Conservation (phyloP, 768 basidiomycete genomes). For the Aureoboletus auriporus region DNA sequence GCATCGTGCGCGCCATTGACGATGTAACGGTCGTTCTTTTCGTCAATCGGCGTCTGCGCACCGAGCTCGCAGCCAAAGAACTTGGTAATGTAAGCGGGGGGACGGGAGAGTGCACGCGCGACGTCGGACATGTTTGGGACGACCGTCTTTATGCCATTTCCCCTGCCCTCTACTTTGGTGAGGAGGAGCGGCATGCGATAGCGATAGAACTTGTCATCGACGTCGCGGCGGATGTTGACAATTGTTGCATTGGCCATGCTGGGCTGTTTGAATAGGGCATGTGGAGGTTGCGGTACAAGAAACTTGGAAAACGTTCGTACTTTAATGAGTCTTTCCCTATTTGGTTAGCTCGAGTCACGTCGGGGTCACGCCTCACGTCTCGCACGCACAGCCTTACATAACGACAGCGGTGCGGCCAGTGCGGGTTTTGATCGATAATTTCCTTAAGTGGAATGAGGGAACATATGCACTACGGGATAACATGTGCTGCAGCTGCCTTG, state of each 20-base stretch:
- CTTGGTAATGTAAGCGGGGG: constrained; percentile 95
- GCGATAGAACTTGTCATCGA: constrained; percentile 95
- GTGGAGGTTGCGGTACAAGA: too few species aligned
- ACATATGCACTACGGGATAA: too few species aligned
- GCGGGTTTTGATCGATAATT: too few species aligned
- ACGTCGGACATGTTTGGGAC: constrained; percentile 98
- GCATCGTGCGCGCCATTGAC: constrained; percentile 97
- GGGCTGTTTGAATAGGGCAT: constrained; percentile 32
- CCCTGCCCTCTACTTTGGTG: constrained; percentile 98
- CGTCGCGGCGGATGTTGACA: constrained; percentile 93
- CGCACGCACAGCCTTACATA: too few species aligned
- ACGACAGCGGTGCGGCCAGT: too few species aligned
- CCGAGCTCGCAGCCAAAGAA: constrained; percentile 99
- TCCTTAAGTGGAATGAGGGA: too few species aligned
- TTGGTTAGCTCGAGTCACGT: too few species aligned
- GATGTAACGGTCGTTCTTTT: constrained; percentile 96
- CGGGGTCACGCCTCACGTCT: too few species aligned
- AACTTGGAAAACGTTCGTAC: too few species aligned
- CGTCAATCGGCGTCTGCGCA: constrained; percentile 94
- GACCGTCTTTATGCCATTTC: constrained; percentile 99
- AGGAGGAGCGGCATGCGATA: constrained; percentile 95
- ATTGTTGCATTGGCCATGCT: constrained; percentile 79
- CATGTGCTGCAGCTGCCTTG: too few species aligned
- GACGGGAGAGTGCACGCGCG: constrained; percentile 90
- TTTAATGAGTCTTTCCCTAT: too few species aligned